phyloP scores from a whole-genome alignment of 306 rosid genomes.

The Rosa persica region DNA sequence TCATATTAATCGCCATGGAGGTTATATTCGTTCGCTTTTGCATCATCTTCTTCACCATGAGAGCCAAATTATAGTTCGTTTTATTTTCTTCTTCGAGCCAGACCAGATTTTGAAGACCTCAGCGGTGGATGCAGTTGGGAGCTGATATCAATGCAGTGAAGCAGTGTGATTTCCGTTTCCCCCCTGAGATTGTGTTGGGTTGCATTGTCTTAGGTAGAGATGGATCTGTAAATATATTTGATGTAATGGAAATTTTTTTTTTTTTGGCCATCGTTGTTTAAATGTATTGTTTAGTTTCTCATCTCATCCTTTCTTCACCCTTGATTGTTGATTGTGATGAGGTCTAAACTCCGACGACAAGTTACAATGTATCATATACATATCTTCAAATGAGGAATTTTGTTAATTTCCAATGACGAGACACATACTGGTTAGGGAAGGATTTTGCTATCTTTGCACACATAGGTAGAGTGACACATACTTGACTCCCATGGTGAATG shows the following conservation, averaged over 20 bases:
- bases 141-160: slow-evolving; percentile 36
- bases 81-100: slow-evolving; percentile 5
- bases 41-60: not conserved
- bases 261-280: slow-evolving; percentile 15
- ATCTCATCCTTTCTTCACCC: slow-evolving; percentile 47
- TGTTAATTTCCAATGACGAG: slow-evolving; percentile 32
- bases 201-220: slow-evolving; percentile 28
- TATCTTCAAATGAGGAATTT: slow-evolving; percentile 41
- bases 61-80: not conserved
- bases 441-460: slow-evolving; percentile 5
- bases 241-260: not conserved
- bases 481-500: not conserved
- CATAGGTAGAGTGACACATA: not conserved
- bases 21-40: not conserved
- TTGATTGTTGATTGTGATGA: slow-evolving; percentile 45
- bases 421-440: slow-evolving; percentile 16
- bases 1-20: not conserved
- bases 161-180: slow-evolving; percentile 11
- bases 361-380: slow-evolving; percentile 35
- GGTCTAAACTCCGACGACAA: slow-evolving; percentile 45
- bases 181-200: slow-evolving; percentile 31
- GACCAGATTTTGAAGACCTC: slow-evolving; percentile 37
- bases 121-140: slow-evolving; percentile 82
- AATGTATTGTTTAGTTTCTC: slow-evolving; percentile 61
- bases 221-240: slow-evolving; percentile 50